These are phyloP conservation scores for Crithidia mellificae DNA, from an alignment of 208 protist species.

Conservation along the genomic window DNA sequence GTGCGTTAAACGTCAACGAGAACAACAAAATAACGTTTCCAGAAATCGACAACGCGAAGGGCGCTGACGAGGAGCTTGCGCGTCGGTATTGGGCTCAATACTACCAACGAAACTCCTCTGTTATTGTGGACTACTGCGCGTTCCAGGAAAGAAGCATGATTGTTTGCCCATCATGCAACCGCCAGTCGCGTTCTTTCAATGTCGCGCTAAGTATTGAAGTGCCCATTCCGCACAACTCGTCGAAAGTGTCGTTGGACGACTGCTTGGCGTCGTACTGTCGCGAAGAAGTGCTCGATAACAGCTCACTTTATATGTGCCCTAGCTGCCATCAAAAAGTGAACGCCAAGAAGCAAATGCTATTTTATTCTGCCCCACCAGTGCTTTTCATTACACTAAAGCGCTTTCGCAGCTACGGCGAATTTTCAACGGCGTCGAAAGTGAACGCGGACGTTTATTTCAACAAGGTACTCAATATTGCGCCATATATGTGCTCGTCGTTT, in stretches of 20 bases:
- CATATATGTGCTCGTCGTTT: constrained; percentile 61
- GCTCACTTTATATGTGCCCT: constrained; percentile 70
- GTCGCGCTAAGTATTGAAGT: constrained; percentile 69
- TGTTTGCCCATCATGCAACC: constrained; percentile 67
- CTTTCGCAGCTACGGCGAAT: constrained; percentile 71
- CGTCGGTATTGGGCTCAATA: constrained; percentile 80
- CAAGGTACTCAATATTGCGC: constrained; percentile 56
- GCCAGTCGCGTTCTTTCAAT: constrained; percentile 62
- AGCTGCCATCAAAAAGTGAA: constrained; percentile 69
- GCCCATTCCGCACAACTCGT: constrained; percentile 46
- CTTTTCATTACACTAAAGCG: constrained; percentile 90
- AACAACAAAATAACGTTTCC: constrained; percentile 24
- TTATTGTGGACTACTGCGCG: constrained; percentile 89
- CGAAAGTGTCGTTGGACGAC: constrained; percentile 61
- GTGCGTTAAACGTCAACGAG: constrained; percentile 82
- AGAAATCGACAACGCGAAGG: constrained; percentile 76
- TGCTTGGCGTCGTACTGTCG: constrained; percentile 75
- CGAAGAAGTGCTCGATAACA: constrained; percentile 70
- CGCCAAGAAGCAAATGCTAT: constrained; percentile 73
- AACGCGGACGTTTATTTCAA: constrained; percentile 66
- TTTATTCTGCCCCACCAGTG: constrained; percentile 73
- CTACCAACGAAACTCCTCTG: constrained; percentile 84
- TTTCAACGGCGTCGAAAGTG: constrained; percentile 78
- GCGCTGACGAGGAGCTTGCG: constrained; percentile 77
- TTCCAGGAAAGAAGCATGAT: constrained; percentile 84